Evolutionary conservation across 1,139 yeast genomes (phyloP).

Genomic region (Taphrina wiesneri): DNA sequence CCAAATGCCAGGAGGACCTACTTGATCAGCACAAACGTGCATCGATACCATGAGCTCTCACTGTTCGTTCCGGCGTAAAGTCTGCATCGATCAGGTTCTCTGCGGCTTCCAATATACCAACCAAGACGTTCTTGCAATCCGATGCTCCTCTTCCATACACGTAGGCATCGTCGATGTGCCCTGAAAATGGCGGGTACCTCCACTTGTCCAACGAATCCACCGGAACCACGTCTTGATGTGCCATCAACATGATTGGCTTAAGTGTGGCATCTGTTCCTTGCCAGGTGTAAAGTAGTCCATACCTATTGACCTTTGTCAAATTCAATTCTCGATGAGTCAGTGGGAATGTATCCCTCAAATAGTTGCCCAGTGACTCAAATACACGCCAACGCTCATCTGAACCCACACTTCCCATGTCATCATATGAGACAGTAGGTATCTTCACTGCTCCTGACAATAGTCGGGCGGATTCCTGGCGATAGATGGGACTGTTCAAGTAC

Average conservation of each 20-base stretch:
- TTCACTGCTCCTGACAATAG: conserved; percentile 10
- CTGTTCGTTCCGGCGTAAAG: conserved; percentile 57
- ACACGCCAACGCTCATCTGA: conserved; percentile 48
- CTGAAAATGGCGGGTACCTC: conserved; percentile 70
- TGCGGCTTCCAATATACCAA: conserved; percentile 60
- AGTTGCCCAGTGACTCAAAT: conserved; percentile 44
- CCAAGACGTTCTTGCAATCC: conserved; percentile 62
- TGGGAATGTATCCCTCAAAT: not conserved
- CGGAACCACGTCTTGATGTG: conserved; percentile 85
- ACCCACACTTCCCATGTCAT: conserved; percentile 51
- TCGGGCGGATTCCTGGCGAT: not conserved
- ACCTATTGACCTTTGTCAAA: conserved; percentile 61
- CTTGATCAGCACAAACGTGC: not conserved
- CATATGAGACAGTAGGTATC: conserved; percentile 63
- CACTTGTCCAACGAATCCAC: conserved; percentile 64
- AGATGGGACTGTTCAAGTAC: not conserved
- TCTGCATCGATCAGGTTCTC: conserved; percentile 55
- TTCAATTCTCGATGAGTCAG: conserved; percentile 46
- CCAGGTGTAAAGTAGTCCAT: conserved; percentile 71
- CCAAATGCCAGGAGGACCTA: conserved; percentile 60
- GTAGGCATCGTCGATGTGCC: conserved; percentile 59
- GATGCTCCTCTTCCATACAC: conserved; percentile 67
- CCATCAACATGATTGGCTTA: conserved; percentile 68
- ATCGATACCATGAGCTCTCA: not conserved
- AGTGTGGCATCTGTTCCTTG: conserved; percentile 56